phyloP scores from a whole-genome alignment of 2,329 filamentous ascomycete genomes.

The Zasmidium angulare region DNA sequence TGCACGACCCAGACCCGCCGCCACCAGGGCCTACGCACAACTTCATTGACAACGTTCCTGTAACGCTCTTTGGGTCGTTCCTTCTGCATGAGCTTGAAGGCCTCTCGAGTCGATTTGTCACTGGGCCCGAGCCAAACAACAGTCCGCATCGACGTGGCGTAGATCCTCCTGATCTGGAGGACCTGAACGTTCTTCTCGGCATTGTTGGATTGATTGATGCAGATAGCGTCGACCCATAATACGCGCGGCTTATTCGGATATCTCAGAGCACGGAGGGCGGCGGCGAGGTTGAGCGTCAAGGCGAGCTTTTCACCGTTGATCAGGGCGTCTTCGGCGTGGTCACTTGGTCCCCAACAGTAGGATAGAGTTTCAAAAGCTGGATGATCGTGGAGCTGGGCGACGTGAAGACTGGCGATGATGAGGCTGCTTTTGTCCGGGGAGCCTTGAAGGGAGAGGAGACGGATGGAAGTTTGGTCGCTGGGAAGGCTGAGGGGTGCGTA shows the following conservation, averaged over 20 bases:
- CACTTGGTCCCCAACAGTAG: neutral
- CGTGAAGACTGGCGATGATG: neutral
- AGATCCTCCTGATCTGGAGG: neutral
- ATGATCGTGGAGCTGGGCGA: neutral
- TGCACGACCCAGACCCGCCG: neutral
- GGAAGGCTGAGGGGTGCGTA: neutral
- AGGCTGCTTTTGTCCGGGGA: neutral
- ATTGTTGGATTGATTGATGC: neutral
- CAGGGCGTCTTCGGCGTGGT: neutral
- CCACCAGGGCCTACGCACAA: neutral
- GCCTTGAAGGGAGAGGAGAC: neutral
- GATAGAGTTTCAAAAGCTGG: neutral
- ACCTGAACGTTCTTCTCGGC: neutral
- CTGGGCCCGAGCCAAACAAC: neutral
- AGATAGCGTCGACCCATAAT: neutral
- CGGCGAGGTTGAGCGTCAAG: neutral
- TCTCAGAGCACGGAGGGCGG: neutral
- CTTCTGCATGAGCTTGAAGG: neutral
- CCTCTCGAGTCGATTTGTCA: neutral
- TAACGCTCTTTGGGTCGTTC: neutral
- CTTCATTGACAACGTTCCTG: neutral
- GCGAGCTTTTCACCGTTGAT: neutral
- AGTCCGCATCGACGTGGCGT: neutral
- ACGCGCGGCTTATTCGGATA: neutral
- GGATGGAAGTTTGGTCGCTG: neutral